Percentiles rank a stretch among this genome's conserved stretches.
phyloP scores from a whole-genome alignment of 1,284 basidiomycete species.

The Moesziomyces globuligerus region DNA sequence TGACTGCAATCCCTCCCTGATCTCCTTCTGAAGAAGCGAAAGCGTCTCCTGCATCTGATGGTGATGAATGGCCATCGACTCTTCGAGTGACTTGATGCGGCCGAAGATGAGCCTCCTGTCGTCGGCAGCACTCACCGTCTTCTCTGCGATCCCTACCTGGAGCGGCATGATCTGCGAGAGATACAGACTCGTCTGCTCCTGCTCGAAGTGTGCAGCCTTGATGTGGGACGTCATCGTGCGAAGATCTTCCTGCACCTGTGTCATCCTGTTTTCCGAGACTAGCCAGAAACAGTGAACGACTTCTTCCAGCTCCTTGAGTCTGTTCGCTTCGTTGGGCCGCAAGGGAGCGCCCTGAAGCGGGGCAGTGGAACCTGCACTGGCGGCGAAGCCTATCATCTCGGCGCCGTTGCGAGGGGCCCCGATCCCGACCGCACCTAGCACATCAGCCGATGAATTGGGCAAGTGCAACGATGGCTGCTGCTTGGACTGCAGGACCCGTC shows the following conservation, averaged over 20 bases:
- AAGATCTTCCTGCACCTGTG: slow-evolving; percentile 20
- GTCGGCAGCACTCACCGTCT: slow-evolving; percentile 13
- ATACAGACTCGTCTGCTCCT: slow-evolving; percentile 5
- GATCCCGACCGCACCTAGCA: background rate
- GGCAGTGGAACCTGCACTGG: background rate
- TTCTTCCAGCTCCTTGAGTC: slow-evolving; percentile 17
- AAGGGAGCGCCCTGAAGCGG: background rate
- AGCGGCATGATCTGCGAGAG: slow-evolving; percentile 10
- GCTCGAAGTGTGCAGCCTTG: slow-evolving; percentile 1
- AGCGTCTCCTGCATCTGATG: slow-evolving; percentile 15
- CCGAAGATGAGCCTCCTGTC: slow-evolving; percentile 17
- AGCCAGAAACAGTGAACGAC: slow-evolving; percentile 29
- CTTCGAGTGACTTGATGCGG: slow-evolving; percentile 22
- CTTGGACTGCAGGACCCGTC: background rate
- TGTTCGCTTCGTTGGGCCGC: background rate
- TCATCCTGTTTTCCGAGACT: slow-evolving; percentile 19
- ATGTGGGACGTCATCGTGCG: background rate
- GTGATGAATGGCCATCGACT: slow-evolving; percentile 7
- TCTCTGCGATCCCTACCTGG: slow-evolving; percentile 21
- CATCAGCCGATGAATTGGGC: background rate
- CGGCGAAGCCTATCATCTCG: background rate
- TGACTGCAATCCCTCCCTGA: slow-evolving; percentile 8
- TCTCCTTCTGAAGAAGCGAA: slow-evolving; percentile 7
- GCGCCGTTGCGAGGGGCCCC: background rate
- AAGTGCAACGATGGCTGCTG: background rate